These are phyloP conservation scores for Petunia axillaris DNA, from an alignment of 257 asterid species.

Conservation along the genomic window DNA sequence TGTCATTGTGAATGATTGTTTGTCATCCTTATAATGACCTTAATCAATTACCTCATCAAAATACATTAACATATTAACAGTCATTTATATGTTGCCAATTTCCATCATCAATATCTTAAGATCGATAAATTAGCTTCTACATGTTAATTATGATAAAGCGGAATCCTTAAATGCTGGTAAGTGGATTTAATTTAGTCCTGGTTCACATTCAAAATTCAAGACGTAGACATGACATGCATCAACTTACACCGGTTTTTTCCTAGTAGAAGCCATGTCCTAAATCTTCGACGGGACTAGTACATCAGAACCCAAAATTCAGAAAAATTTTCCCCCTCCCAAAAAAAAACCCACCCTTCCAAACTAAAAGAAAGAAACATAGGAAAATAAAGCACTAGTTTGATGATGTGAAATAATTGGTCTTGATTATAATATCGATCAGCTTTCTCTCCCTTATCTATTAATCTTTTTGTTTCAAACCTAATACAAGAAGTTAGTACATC, in stretches of 20 bases:
- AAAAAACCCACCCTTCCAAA: background rate
- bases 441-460: background rate
- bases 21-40: background rate
- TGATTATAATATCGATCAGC: background rate
- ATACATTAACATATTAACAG: background rate
- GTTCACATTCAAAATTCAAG: background rate
- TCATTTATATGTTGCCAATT: conserved; percentile 13
- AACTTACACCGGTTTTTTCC: background rate
- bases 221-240: conserved; percentile 1
- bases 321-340: background rate
- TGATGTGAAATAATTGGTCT: background rate
- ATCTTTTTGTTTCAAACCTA: background rate
- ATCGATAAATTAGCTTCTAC: background rate
- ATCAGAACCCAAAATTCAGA: background rate
- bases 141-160: background rate
- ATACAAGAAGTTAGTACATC: background rate
- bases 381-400: background rate
- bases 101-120: conserved; percentile 5
- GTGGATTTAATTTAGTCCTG: background rate
- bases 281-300: background rate
- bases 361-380: background rate
- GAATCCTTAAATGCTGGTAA: conserved; percentile 5
- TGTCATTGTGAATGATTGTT: background rate
- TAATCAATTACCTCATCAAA: conserved; percentile 11
- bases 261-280: background rate